Conservation (phyloP, 208 protist species). For the Crithidia thermophila region DNA sequence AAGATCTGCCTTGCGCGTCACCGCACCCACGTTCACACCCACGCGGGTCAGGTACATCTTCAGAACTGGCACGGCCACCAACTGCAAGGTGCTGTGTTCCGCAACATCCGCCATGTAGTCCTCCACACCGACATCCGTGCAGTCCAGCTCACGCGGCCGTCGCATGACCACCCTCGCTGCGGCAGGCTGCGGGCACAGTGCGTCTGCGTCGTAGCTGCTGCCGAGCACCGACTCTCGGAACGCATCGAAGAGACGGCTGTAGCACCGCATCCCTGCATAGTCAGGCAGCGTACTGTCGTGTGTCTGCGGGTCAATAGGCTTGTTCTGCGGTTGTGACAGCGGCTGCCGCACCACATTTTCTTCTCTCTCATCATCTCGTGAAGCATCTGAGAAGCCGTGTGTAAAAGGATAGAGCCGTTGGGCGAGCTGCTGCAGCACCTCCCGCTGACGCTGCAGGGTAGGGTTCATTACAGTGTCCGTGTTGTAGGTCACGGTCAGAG, state of each 20-base stretch:
- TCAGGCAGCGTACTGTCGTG: conserved; percentile 61
- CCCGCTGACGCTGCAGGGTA: conserved; percentile 62
- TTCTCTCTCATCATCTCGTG: not conserved
- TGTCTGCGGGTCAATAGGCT: not conserved
- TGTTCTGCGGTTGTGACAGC: conserved; percentile 7
- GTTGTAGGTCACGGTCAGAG: conserved; percentile 62
- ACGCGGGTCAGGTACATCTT: conserved; percentile 39
- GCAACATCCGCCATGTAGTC: conserved; percentile 25
- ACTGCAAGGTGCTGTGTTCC: conserved; percentile 35
- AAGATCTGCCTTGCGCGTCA: conserved; percentile 20
- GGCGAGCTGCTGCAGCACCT: conserved; percentile 55
- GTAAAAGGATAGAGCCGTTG: conserved; percentile 13
- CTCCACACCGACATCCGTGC: not conserved
- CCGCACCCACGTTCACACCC: conserved; percentile 8
- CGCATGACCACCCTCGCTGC: conserved; percentile 6
- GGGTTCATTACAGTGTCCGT: conserved; percentile 74
- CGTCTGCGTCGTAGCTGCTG: conserved; percentile 44
- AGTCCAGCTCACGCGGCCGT: not conserved
- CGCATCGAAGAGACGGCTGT: conserved; percentile 41
- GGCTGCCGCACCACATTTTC: not conserved
- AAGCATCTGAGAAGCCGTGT: no score
- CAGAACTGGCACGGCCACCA: conserved; percentile 44
- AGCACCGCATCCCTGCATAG: conserved; percentile 42
- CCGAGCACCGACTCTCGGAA: conserved; percentile 62
- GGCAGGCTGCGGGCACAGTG: conserved; percentile 35